Conservation (phyloP, 495 filamentous ascomycete genomes). For the Daldinia grandis region DNA sequence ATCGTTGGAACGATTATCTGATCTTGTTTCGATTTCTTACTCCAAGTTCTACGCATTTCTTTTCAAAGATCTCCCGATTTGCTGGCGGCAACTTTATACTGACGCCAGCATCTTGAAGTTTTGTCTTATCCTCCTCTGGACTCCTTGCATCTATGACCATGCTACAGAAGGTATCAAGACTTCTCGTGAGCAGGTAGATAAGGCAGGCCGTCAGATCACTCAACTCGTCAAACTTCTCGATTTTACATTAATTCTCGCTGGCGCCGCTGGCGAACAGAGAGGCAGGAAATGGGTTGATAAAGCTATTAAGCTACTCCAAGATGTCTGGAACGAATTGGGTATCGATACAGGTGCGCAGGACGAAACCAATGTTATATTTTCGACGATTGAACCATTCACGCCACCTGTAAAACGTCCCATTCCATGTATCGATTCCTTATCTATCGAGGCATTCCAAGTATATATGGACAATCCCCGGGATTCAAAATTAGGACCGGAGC, state of each 20-base stretch:
- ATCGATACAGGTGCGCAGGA: neutral
- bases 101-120: constrained; percentile 76
- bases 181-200: constrained; percentile 8
- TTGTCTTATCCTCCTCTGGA: constrained; percentile 55
- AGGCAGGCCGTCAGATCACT: constrained; percentile 48
- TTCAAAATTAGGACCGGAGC: constrained; percentile 52
- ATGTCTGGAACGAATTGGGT: constrained; percentile 33
- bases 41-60: constrained; percentile 76
- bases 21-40: constrained; percentile 55
- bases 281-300: constrained; percentile 69
- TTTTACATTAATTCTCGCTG: constrained; percentile 82
- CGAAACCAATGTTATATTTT: constrained; percentile 50
- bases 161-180: constrained; percentile 30
- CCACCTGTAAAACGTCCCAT: constrained; percentile 53
- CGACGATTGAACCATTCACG: constrained; percentile 50
- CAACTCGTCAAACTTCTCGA: constrained; percentile 74
- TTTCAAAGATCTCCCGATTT: constrained; percentile 75
- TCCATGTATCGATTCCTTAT: constrained; percentile 47
- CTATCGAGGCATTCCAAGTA: constrained; percentile 70
- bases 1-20: constrained; percentile 50
- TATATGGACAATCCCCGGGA: constrained; percentile 57
- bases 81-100: constrained; percentile 81
- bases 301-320: constrained; percentile 58
- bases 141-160: constrained; percentile 25
- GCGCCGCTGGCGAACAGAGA: constrained; percentile 62